Evolutionary conservation across 2,329 filamentous ascomycete genomes (phyloP), one percentile per base, ranked within the genome.

Genomic region (Diaporthe helianthi): DNA sequence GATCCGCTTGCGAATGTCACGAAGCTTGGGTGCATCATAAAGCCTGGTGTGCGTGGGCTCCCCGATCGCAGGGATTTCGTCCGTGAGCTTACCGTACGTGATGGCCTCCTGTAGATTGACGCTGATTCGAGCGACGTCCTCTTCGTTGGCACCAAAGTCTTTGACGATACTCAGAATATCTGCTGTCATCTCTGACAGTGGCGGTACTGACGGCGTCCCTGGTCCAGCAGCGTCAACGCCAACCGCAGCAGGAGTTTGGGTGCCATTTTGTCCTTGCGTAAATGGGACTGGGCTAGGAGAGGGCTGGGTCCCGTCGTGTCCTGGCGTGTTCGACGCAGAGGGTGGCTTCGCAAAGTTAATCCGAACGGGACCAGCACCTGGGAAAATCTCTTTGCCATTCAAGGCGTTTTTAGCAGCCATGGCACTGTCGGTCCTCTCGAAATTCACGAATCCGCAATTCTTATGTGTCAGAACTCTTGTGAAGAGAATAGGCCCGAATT

Each of bases 371-470:
- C 96, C 96, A 69, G 94, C 94, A 67, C 96, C 96, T 10, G 96
- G 96, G 83, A 99, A 99, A 71, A 99, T 98, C 79, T 99, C 96
- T 80, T 97, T 98, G 76, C 94, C 94, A 76, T 98, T 98, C 81
- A 97, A 90, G 77, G 90, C 87, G 17, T 90, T 90, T 79, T 95
- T 97, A 19, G 96, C 96, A 71, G 93, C 90, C 47, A 98, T 90
- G 68, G 96, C 96, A 78, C 93, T 97, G 73, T 98, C 94, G 36
- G 96, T 83, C 70, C 89, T 91, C 80, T 98, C 94, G 76, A 97
- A 99, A 80, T 99, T 99, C 78, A 99, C 95, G 75, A 99, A 99
- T 3, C 95, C 96, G 78, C 96, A 99, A 81, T 97, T 98, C 86
- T 99, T 99, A 84, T 99, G 94, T 0, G 96, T 98, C 71, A 99